Evolutionary conservation across 257 asterid genomes (phyloP).

Genomic region (Solanum corneliomulleri): DNA sequence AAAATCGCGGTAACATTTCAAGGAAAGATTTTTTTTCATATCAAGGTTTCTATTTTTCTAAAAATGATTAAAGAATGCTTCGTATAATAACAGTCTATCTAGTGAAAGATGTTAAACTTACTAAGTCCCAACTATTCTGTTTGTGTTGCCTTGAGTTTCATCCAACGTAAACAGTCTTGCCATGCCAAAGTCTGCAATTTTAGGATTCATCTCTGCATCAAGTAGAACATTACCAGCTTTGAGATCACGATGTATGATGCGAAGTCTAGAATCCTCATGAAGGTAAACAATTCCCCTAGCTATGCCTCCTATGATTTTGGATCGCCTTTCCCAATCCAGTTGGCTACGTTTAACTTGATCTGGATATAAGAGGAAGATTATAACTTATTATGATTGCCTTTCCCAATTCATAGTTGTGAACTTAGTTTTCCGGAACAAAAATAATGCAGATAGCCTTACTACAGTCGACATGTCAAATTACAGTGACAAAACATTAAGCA

Average conservation of each 20-base stretch:
- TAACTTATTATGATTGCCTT: neutral
- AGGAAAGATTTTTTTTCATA: neutral
- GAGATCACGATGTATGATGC: constrained; percentile 24
- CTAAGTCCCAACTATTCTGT: neutral
- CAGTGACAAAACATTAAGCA: neutral
- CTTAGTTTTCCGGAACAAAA: neutral
- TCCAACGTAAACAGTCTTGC: neutral
- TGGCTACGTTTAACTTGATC: constrained; percentile 1
- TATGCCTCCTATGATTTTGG: constrained; percentile 9
- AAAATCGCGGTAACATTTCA: neutral
- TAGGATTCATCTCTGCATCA: constrained; percentile 21
- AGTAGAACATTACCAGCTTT: constrained; percentile 23
- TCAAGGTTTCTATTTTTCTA: neutral
- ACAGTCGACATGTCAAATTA: neutral
- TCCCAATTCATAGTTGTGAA: neutral
- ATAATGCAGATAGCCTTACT: neutral
- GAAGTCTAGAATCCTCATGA: constrained; percentile 27
- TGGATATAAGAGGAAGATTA: neutral
- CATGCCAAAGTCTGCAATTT: constrained; percentile 26
- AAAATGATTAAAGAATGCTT: neutral
- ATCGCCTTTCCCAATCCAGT: constrained; percentile 18
- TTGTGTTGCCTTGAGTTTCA: neutral
- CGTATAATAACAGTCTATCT: neutral
- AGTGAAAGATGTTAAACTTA: neutral
- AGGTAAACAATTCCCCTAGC: constrained; percentile 20